These are phyloP conservation scores for Lippia alba DNA, from an alignment of 305 asterid species.

Conservation along the genomic window DNA sequence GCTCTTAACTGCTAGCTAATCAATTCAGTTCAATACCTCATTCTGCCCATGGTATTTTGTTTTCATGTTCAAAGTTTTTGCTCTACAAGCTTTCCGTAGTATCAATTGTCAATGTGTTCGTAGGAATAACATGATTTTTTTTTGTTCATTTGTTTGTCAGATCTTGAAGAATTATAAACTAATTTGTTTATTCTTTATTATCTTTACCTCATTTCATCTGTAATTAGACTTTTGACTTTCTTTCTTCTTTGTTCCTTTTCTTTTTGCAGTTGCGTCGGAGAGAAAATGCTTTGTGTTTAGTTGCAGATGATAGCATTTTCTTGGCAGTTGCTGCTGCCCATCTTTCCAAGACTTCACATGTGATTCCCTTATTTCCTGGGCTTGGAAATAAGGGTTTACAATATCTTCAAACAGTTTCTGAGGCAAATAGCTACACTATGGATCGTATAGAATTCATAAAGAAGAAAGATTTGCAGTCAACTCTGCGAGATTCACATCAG, in stretches of 20 bases:
- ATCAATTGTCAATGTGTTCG: slow-evolving; percentile 3
- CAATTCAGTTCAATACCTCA: slow-evolving; percentile 3
- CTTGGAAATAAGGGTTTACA: slow-evolving; percentile 64
- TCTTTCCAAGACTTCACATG: slow-evolving; percentile 65
- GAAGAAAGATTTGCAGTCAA: slow-evolving; percentile 49
- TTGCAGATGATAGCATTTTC: slow-evolving; percentile 92
- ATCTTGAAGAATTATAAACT: slow-evolving; percentile 18
- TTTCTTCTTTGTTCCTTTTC: slow-evolving; percentile 6
- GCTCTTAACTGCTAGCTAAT: not conserved
- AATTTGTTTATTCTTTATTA: slow-evolving; percentile 8
- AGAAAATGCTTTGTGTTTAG: slow-evolving; percentile 62
- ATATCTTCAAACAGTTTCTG: slow-evolving; percentile 67
- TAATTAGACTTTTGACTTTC: slow-evolving; percentile 8
- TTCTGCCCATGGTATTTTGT: slow-evolving; percentile 10
- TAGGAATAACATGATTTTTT: not conserved
- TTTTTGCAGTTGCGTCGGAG: slow-evolving; percentile 64
- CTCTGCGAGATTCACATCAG: slow-evolving; percentile 52
- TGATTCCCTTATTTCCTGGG: slow-evolving; percentile 81
- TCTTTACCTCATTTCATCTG: slow-evolving; percentile 23
- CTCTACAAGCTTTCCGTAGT: slow-evolving; percentile 11
- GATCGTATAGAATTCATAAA: slow-evolving; percentile 57
- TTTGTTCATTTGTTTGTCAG: slow-evolving; percentile 10
- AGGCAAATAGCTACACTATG: slow-evolving; percentile 68
- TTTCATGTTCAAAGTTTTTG: slow-evolving; percentile 2
- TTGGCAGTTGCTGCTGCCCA: slow-evolving; percentile 59